Evolutionary conservation across 2,329 filamentous ascomycete genomes (phyloP).

Genomic region (Curvularia sp.): DNA sequence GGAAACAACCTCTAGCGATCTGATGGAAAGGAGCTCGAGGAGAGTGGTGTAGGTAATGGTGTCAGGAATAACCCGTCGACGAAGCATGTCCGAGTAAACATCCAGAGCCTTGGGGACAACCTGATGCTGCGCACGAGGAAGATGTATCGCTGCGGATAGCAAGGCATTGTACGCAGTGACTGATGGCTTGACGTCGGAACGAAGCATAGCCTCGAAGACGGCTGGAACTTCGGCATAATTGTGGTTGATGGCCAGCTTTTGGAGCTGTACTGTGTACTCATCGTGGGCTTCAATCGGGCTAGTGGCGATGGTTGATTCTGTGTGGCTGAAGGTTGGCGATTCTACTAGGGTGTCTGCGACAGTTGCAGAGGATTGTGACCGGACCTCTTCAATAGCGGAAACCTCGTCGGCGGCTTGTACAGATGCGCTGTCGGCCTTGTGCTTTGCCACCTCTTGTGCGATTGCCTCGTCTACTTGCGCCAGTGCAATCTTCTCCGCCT

Average conservation of each 20-base stretch:
- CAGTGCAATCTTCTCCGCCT: constrained; percentile 64
- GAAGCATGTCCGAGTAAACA: constrained; percentile 96
- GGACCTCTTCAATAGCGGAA: constrained; percentile 38
- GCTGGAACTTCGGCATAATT: constrained; percentile 88
- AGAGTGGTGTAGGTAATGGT: constrained; percentile 87
- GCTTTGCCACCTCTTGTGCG: constrained; percentile 75
- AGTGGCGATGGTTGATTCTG: constrained; percentile 62
- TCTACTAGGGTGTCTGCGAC: constrained; percentile 40
- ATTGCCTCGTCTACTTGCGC: constrained; percentile 87
- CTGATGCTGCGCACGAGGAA: constrained; percentile 80
- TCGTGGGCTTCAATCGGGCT: constrained; percentile 67
- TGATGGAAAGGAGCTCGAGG: constrained; percentile 79
- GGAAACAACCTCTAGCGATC: constrained; percentile 78
- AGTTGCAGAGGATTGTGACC: constrained; percentile 43
- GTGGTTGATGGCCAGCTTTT: constrained; percentile 72
- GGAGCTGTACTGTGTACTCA: constrained; percentile 79
- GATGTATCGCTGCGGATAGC: constrained; percentile 80
- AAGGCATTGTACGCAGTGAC: constrained; percentile 91
- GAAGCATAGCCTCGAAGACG: constrained; percentile 89
- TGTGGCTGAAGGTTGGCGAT: constrained; percentile 38
- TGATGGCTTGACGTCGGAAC: constrained; percentile 79
- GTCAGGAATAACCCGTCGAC: constrained; percentile 81
- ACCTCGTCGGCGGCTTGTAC: constrained; percentile 42
- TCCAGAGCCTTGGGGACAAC: constrained; percentile 90
- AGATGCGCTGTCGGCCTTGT: constrained; percentile 59